Conservation (phyloP, 2,329 filamentous ascomycete species). For the Cladophialophora exuberans region DNA sequence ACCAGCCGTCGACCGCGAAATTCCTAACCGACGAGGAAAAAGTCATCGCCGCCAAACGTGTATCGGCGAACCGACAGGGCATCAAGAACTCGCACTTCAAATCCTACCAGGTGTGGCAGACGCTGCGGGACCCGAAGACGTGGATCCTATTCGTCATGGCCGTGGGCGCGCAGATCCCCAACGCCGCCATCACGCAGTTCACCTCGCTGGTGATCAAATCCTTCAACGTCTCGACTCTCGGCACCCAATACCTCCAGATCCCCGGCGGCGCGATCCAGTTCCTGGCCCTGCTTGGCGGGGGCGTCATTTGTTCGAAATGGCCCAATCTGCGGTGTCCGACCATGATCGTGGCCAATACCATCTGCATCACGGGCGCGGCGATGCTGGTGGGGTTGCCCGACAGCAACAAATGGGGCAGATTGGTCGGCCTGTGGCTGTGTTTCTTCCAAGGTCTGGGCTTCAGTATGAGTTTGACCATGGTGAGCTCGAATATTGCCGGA, state of each 20-base stretch:
- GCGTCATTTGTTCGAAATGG: slow-evolving; percentile 56
- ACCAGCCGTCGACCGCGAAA: slow-evolving; percentile 22
- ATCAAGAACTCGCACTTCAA: slow-evolving; percentile 58
- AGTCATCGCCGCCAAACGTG: slow-evolving; percentile 57
- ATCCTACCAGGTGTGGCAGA: slow-evolving; percentile 52
- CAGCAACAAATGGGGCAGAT: slow-evolving; percentile 59
- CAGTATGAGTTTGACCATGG: slow-evolving; percentile 56
- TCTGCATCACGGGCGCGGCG: slow-evolving; percentile 58
- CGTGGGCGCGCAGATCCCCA: slow-evolving; percentile 59
- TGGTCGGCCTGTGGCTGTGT: slow-evolving; percentile 62
- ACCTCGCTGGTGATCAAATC: slow-evolving; percentile 53
- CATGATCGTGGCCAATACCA: slow-evolving; percentile 60
- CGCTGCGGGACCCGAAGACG: slow-evolving; percentile 58
- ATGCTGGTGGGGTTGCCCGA: slow-evolving; percentile 57
- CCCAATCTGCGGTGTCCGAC: slow-evolving; percentile 56
- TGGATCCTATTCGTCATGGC: slow-evolving; percentile 62
- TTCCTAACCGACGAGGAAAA: slow-evolving; percentile 44
- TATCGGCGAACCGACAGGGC: slow-evolving; percentile 56
- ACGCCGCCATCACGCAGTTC: slow-evolving; percentile 58
- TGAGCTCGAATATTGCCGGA: slow-evolving; percentile 41
- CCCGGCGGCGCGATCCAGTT: slow-evolving; percentile 63
- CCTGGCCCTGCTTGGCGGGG: slow-evolving; percentile 55
- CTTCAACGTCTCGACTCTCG: slow-evolving; percentile 53
- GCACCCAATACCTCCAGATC: slow-evolving; percentile 63
- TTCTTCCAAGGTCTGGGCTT: slow-evolving; percentile 60